Base-by-base conservation (phyloP, 768 basidiomycete species). In the Termitomyces sp. region DNA sequence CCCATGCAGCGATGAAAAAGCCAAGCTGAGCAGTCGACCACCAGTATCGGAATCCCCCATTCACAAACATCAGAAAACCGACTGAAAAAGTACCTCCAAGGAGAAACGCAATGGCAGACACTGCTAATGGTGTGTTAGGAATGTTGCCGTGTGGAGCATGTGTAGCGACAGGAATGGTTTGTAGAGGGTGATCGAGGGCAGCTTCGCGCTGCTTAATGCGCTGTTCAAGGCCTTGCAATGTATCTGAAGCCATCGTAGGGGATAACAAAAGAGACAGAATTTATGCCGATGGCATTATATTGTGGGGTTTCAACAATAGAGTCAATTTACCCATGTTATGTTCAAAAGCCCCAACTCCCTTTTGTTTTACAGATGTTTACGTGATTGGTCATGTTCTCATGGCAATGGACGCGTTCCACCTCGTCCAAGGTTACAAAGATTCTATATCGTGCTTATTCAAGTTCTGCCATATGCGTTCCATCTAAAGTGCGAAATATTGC, bases 51-150 rank as follows among this genome's bases (percentile, higher is more conserved):
- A 80, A 70, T 5, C 81, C 79, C 43, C 81, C 80, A n/a, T 67
- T 60, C 8, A 76, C 50, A 60, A 83, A 83, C 11, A 78, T 77
- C 19, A 76, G 67, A 23, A 74, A 44, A 0, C 89, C 91, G 28
- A 86, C 63, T 14, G 80, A 70, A 68, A 90, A 93, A 17, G 82
- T 44, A 15, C 71, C 71, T n/a, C 96, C 96, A 5, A 99, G 82
- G n/a, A 87, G 60, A 68, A 96, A 94, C 1, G 94, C 86, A 63
- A 97, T 85, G 31, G 81, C 76, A 0, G 91, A 83, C 1, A 81
- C 86, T 4, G 83, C 82, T 42, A 96, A 78, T 1, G 91, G 93
- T 14, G 96, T 96, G 67, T 98, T 95, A n/a, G 93, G 93, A 51
- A 94, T 84, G 60, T 71, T 76, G 62, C 85, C 86, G 43, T 75